A percentile compares a stretch with the other conserved stretches of the same genome.
These are phyloP conservation scores for Ustilago vetiveriae DNA, from an alignment of 1,284 basidiomycete species.

Conservation along the genomic window DNA sequence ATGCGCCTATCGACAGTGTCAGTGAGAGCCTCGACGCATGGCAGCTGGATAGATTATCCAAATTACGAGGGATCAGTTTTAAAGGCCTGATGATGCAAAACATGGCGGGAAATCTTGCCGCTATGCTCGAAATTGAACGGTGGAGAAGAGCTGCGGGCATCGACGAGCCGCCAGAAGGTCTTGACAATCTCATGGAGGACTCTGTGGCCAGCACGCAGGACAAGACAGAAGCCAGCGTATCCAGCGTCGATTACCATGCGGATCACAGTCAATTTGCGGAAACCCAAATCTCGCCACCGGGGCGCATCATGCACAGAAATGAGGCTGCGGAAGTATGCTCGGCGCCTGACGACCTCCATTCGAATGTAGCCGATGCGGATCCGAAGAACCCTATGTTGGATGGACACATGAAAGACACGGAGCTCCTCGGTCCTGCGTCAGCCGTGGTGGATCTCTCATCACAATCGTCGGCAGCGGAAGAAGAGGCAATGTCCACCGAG, in stretches of 20 bases:
- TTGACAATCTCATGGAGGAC: constrained; percentile 11
- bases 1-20: background rate
- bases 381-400: background rate
- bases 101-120: constrained; percentile 42
- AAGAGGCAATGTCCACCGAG: constrained; percentile 4
- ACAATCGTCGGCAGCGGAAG: constrained; percentile 8
- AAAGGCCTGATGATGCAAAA: constrained; percentile 48
- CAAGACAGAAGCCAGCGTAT: constrained; percentile 7
- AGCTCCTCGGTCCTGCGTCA: background rate
- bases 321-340: constrained; percentile 2
- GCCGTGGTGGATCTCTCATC: background rate
- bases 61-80: constrained; percentile 31
- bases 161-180: constrained; percentile 12
- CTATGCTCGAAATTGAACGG: constrained; percentile 43
- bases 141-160: constrained; percentile 35
- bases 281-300: constrained; percentile 15
- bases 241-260: constrained; percentile 35
- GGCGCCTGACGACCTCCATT: background rate
- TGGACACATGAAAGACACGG: background rate
- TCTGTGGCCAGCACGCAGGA: constrained; percentile 7
- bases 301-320: constrained; percentile 1
- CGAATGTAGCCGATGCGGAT: background rate
- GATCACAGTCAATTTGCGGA: constrained; percentile 39
- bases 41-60: constrained; percentile 23
- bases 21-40: constrained; percentile 19